Conservation (phyloP, 257 asterid species). For the Nicotiana benthamiana region DNA sequence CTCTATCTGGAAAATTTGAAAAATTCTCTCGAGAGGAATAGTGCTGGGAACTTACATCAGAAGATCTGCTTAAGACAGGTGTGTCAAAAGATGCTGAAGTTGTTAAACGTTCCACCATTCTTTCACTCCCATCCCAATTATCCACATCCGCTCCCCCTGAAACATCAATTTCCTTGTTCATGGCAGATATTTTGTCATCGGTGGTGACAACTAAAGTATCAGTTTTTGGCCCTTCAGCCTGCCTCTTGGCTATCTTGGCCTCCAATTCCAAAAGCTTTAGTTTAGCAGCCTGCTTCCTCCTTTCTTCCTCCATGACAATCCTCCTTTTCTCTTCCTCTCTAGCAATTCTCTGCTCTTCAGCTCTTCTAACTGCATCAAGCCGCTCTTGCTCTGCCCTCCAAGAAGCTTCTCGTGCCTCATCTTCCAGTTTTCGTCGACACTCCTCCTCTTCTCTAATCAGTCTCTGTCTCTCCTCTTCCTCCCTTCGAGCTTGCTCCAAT, state of each 20-base stretch:
- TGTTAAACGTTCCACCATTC: conserved; percentile 58
- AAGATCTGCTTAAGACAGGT: conserved; percentile 36
- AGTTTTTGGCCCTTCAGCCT: conserved; percentile 34
- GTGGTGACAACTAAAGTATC: conserved; percentile 28
- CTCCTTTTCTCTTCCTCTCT: conserved; percentile 83
- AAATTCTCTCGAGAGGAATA: conserved; percentile 51
- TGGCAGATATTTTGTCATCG: conserved; percentile 41
- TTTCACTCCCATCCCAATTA: conserved; percentile 85
- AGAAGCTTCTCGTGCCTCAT: conserved; percentile 87
- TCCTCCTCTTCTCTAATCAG: conserved; percentile 84
- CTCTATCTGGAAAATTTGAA: conserved; percentile 44
- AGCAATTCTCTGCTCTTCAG: conserved; percentile 71
- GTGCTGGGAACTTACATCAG: conserved; percentile 49
- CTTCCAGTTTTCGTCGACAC: conserved; percentile 51
- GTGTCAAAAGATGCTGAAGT: conserved; percentile 46
- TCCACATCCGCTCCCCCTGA: conserved; percentile 43
- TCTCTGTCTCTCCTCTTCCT: conserved; percentile 80
- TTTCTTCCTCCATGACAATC: conserved; percentile 72
- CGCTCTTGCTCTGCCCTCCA: conserved; percentile 91
- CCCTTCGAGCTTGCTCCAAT: conserved; percentile 68
- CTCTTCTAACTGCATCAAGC: conserved; percentile 60
- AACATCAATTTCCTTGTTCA: conserved; percentile 36
- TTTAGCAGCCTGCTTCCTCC: conserved; percentile 89
- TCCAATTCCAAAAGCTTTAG: conserved; percentile 87
- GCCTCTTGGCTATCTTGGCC: conserved; percentile 81